phyloP scores from a whole-genome alignment of 805 yeast genomes.

The Candida michaelii region DNA sequence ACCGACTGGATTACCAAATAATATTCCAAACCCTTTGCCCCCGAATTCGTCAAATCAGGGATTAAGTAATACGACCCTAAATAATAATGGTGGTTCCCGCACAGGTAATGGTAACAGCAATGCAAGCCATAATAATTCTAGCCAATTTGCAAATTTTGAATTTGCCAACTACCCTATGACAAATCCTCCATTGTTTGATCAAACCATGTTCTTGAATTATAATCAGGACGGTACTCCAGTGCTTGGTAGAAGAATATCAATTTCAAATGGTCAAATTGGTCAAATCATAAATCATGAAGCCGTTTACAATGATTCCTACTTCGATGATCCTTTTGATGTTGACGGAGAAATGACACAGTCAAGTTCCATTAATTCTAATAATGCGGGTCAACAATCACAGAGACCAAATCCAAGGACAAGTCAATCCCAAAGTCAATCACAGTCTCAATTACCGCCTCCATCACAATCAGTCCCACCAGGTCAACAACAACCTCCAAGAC shows the following conservation, averaged over 20 bases:
- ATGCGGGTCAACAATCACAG: background rate
- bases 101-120: background rate
- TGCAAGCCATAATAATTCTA: background rate
- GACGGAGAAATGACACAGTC: conserved; percentile 4
- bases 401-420: background rate
- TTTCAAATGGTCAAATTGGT: conserved; percentile 83
- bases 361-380: background rate
- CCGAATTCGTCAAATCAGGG: background rate
- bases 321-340: conserved; percentile 11
- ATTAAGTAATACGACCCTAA: background rate
- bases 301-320: conserved; percentile 21
- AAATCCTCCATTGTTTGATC: conserved; percentile 48
- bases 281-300: conserved; percentile 58
- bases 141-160: conserved; percentile 6
- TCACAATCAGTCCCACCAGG: background rate
- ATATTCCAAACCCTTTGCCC: background rate
- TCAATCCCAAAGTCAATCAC: conserved; percentile 6
- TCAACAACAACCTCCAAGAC: conserved; percentile 2
- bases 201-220: conserved; percentile 38
- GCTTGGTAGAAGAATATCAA: conserved; percentile 67
- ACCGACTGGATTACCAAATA: background rate
- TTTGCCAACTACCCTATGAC: conserved; percentile 37
- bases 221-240: conserved; percentile 31
- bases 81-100: background rate
- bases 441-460: background rate